Evolutionary conservation across 2,329 filamentous ascomycete species (phyloP), one percentile per base, ranked within the genome.

Genomic region (Penicillium sp.): DNA sequence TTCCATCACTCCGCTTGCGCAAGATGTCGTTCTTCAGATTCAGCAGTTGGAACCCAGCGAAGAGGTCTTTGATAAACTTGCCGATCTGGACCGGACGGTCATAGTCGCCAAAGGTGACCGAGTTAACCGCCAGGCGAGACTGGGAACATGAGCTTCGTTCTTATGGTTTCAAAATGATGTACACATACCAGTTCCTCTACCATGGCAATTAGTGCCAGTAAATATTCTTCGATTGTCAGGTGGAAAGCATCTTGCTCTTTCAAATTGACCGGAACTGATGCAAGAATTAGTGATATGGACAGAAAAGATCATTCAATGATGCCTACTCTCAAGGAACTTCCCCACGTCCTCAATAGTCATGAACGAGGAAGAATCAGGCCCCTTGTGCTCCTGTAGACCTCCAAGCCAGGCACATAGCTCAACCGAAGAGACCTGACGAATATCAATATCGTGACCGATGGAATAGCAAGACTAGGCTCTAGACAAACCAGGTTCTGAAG

Each of bases 11-110:
- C 45, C 87, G 77, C 69, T 88, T 86, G 42, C 92, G 77, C 57
- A 98, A 68, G 14, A 81, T 80, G 62, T 98, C 92, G 57, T 98
- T 98, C 75, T 96, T 96, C 52, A 98, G 73, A 62, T 98, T 98
- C 51, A 98, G 77, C 51, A 96, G 79, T 74, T 96, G 92, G 69
- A 98, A 98, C 11, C 90, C 92, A 2, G 89, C 86, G 55, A 95
- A 90, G 25, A 98, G 69, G 59, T 96, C 89, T 70, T 95, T 95
- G 70, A 95, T 81, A 62, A 96, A 96, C 48, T 79, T 77, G 62
- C 84, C 86, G 64, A 96, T 95, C 60, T 85, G 80, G 37, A 95
- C 74, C 12, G 92, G 92, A 42, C 92, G 77, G 41, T 78, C 74
- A 55, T 89, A 88, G 66, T 98, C 89, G 41, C 88, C 88, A 25